Conservation (phyloP, 495 filamentous ascomycete genomes). For the Tuber microsphaerosporum region DNA sequence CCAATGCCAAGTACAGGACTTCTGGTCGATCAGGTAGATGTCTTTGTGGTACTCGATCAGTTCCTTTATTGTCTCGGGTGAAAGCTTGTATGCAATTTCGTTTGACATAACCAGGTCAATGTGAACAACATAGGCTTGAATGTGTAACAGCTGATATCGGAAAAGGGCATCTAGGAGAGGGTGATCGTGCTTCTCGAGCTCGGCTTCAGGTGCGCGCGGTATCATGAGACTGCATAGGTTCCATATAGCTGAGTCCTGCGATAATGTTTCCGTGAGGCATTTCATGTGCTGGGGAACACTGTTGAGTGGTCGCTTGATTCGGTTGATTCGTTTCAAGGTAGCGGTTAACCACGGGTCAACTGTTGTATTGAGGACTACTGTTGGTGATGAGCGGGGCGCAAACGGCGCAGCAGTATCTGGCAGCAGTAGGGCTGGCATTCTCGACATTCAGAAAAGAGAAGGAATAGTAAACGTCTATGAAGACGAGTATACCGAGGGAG, state of each 20-base stretch:
- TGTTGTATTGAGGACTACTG: conserved; percentile 86
- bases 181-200: conserved; percentile 77
- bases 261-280: conserved; percentile 94
- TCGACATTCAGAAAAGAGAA: conserved; percentile 40
- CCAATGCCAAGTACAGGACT: conserved; percentile 88
- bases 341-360: conserved; percentile 97
- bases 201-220: conserved; percentile 79
- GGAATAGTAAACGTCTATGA: conserved; percentile 18
- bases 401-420: conserved; percentile 95
- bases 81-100: conserved; percentile 97
- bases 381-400: conserved; percentile 88
- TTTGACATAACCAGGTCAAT: conserved; percentile 98
- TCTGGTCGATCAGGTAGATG: conserved; percentile 83
- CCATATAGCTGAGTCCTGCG: conserved; percentile 88
- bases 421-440: conserved; percentile 84
- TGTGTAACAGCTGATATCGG: conserved; percentile 89
- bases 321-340: conserved; percentile 94
- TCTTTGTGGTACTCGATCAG: conserved; percentile 97
- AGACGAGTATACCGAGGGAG: conserved; percentile 15
- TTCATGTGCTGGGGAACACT: conserved; percentile 92
- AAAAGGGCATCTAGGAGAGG: conserved; percentile 83
- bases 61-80: conserved; percentile 89
- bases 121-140: conserved; percentile 97
- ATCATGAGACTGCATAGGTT: conserved; percentile 90
- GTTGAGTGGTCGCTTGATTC: conserved; percentile 95